These are phyloP conservation scores for Priceomyces carsonii DNA, from an alignment of 805 yeast genomes.

Conservation along the genomic window DNA sequence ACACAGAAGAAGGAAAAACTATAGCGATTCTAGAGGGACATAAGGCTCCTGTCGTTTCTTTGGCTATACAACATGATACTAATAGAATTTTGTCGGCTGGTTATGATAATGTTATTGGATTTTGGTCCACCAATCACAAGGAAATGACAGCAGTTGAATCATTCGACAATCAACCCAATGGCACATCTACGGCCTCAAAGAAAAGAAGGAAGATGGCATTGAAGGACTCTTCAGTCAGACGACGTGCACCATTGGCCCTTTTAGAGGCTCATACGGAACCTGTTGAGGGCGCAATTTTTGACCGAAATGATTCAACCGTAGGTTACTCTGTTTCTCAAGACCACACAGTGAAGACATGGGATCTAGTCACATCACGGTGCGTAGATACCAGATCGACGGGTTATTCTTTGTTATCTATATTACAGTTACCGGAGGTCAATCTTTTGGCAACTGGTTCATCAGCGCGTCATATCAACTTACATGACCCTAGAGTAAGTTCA, in stretches of 20 bases:
- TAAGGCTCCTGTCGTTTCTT: constrained; percentile 77
- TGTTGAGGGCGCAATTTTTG: constrained; percentile 82
- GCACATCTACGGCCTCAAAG: constrained; percentile 74
- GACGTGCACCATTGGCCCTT: constrained; percentile 78
- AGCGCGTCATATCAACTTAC: constrained; percentile 93
- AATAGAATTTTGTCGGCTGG: constrained; percentile 81
- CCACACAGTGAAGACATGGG: constrained; percentile 96
- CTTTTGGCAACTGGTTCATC: constrained; percentile 92
- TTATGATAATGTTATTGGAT: constrained; percentile 73
- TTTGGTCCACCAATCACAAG: constrained; percentile 87
- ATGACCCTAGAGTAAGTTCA: constrained; percentile 80
- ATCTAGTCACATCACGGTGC: constrained; percentile 79
- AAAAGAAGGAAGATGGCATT: constrained; percentile 84
- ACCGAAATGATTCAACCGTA: constrained; percentile 69
- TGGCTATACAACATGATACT: constrained; percentile 57
- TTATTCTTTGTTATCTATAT: constrained; percentile 75
- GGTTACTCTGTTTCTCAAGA: constrained; percentile 95
- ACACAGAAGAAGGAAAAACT: constrained; percentile 67
- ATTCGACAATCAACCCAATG: constrained; percentile 43
- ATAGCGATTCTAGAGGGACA: constrained; percentile 89
- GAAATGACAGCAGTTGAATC: constrained; percentile 70
- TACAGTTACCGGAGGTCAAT: constrained; percentile 64
- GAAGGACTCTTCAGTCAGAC: constrained; percentile 70
- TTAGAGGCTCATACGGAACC: constrained; percentile 84
- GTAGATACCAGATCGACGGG: constrained; percentile 88